These are phyloP conservation scores for Monilinia laxa DNA, from an alignment of 2,329 filamentous ascomycete species.

Conservation along the genomic window DNA sequence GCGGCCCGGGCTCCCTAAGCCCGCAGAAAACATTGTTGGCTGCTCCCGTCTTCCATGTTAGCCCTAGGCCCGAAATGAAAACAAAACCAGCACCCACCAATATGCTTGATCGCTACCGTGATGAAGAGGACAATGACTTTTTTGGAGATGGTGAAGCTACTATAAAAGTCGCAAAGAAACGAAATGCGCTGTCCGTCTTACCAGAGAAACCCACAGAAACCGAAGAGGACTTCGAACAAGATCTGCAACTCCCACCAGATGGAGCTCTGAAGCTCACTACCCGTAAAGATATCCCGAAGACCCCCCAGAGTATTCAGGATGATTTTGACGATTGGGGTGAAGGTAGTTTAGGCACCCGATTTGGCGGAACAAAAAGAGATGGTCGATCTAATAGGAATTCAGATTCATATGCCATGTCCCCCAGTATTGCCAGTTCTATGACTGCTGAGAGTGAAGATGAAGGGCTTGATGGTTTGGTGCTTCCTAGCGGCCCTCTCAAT, in stretches of 20 bases:
- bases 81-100: slow-evolving; percentile 41
- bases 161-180: slow-evolving; percentile 65
- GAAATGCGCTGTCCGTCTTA: slow-evolving; percentile 51
- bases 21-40: slow-evolving; percentile 48
- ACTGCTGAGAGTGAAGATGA: slow-evolving; percentile 94
- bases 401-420: slow-evolving; percentile 84
- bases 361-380: slow-evolving; percentile 81
- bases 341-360: slow-evolving; percentile 86
- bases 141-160: slow-evolving; percentile 64
- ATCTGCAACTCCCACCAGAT: slow-evolving; percentile 69
- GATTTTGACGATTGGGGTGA: slow-evolving; percentile 93
- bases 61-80: slow-evolving; percentile 32
- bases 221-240: slow-evolving; percentile 69
- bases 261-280: slow-evolving; percentile 61
- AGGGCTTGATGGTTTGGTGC: slow-evolving; percentile 81
- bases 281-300: slow-evolving; percentile 61
- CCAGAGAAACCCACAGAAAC: slow-evolving; percentile 46
- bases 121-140: slow-evolving; percentile 61
- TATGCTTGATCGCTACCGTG: slow-evolving; percentile 63
- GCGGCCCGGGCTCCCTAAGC: slow-evolving; percentile 49
- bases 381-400: slow-evolving; percentile 80
- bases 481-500: slow-evolving; percentile 81
- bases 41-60: slow-evolving; percentile 37
- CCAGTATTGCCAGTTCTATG: slow-evolving; percentile 87
- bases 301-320: slow-evolving; percentile 61